Evolutionary conservation across 2,329 filamentous ascomycete genomes (phyloP), one percentile per base, ranked within the genome.

Genomic region (Phyllosticta capitalensis): DNA sequence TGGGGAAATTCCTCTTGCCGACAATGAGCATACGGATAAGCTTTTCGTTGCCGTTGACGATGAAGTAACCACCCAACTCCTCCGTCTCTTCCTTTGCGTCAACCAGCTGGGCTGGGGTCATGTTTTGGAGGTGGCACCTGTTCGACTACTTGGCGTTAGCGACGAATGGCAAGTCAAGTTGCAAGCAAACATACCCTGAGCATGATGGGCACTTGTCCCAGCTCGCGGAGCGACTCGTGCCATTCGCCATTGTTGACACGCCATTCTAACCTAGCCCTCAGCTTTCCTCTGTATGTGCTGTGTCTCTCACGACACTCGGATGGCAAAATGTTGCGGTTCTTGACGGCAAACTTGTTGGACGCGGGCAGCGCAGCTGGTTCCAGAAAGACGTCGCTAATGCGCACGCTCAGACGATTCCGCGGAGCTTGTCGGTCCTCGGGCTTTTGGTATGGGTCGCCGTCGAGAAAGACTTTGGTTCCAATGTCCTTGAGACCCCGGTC

Each of bases 1-100:
- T 89, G 55, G 94, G 92, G 69, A 90, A 96, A 74, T 99, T 99
- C 69, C 94, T 83, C 74, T 90, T 85, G 71, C 91, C 90, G 63
- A 97, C 83, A 64, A 96, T 86, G 63, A 99, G 81, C 78, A 97
- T 85, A 70, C 94, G 90, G 67, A 97, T 91, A 61, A 97, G 84
- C 78, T 96, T 97, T 74, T 99, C 94, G 69, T 92, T 96, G 64
- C 94, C 94, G 72, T 99, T 99, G 68, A 99, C 89, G 67, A 99
- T 85, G 70, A 97, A 99, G 74, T 97, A 99, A 52, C 94, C 94
- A 45, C 94, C 94, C 30, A 97, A 76, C 74, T 99, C 94, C 74
- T 99, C 94, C 0, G 92, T 89, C 74, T 99, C 94, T 75, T 99
- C 94, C 72, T 96, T 95, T 62, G 85, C 84, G 64, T 88, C 81